Conservation (phyloP, 805 yeast genomes). For the Candida dajiaensis region DNA sequence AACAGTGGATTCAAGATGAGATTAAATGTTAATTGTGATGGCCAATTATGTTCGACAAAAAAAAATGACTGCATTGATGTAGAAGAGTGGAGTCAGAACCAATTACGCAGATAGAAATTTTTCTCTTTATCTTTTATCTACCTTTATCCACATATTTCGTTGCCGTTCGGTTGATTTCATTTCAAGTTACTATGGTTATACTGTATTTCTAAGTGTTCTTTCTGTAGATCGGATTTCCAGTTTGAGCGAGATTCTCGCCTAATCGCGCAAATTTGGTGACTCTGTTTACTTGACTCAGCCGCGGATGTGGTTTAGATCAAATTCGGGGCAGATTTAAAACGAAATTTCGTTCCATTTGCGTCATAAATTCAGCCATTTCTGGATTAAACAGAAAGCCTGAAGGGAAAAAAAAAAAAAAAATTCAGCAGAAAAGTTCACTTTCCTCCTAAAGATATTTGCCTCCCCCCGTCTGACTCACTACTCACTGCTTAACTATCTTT, state of each 20-base stretch:
- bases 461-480: not conserved
- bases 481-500: not conserved
- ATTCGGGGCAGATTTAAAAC: not conserved
- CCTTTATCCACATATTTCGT: too few species aligned
- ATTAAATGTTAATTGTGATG: too few species aligned
- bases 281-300: not conserved
- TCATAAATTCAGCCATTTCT: not conserved
- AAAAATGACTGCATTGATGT: too few species aligned
- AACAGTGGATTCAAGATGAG: too few species aligned
- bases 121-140: not conserved
- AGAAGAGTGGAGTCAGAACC: not conserved
- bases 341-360: too few species aligned
- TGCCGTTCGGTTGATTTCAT: not conserved
- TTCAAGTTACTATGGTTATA: not conserved
- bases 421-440: not conserved
- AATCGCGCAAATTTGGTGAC: not conserved
- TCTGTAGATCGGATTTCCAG: not conserved
- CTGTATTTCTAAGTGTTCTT: too few species aligned
- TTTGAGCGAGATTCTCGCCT: not conserved
- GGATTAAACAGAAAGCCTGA: not conserved
- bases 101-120: not conserved
- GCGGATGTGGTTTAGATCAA: not conserved
- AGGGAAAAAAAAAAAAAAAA: not conserved
- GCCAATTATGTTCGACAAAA: too few species aligned
- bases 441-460: not conserved